Base-by-base conservation (phyloP, 169 alveolate species). In the Eimeria mitis region DNA sequence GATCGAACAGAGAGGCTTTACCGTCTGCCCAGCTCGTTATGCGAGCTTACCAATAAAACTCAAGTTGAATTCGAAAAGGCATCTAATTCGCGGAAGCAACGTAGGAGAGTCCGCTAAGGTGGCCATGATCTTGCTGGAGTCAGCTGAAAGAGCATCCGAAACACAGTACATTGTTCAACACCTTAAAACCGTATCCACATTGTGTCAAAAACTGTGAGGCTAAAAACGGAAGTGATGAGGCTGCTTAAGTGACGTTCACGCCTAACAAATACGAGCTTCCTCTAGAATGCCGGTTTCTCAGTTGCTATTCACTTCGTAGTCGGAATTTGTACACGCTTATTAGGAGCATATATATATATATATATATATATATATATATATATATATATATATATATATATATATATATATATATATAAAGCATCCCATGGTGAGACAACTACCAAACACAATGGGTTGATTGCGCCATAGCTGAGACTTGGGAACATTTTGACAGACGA, bases 41-140 rank as follows among this genome's bases (percentile, higher is more conserved):
- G 37, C 83, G 59, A 42, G 44, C 92, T n/a, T 42, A 94, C 96
- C 96, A 52, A 89, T 31, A 79, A 95, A 95, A 61, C 87, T 83
- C 59, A 95, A 71, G 94, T 89, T 95, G 49, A 95, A 89, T 44
- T 95, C 97, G 25, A 89, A 88, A n/a, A 95, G 94, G 89, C 95
- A 54, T 59, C 90, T 59, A 28, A 95, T 79, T 25, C 95, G 68
- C 23, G 95, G 95, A 70, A 95, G 89, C 59, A 95, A 71, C 37
- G 61, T 37, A 0, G 97, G 95, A 37, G 83, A 52, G 47, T 56
- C 89, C 42, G 95, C 95, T 59, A 95, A 21, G 11, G 47, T 54
- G 31, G 85, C 56, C 95, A 95, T 73, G 23, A 79, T 54, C 76
- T 54, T 49, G 81, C 89, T 78, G 42, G 92, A 87, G 52, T 87